phyloP scores from a whole-genome alignment of 2,329 filamentous ascomycete species.

The Microcyclospora pomicola region DNA sequence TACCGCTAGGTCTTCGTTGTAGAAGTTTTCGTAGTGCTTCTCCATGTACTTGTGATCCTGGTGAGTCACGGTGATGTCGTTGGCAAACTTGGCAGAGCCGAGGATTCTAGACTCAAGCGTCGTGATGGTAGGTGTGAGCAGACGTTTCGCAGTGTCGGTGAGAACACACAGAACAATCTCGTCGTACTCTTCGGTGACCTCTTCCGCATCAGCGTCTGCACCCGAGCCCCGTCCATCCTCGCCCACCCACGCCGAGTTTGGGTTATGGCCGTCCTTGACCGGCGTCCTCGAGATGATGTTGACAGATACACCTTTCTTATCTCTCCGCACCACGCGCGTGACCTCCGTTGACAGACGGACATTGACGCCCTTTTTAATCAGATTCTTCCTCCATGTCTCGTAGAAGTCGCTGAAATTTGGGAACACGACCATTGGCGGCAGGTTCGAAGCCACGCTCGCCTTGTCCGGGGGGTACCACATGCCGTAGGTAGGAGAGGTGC shows the following conservation, averaged over 20 bases:
- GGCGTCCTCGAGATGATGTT: slow-evolving; percentile 31
- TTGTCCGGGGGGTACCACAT: slow-evolving; percentile 44
- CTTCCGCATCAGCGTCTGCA: slow-evolving; percentile 27
- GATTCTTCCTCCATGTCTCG: slow-evolving; percentile 41
- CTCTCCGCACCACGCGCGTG: slow-evolving; percentile 37
- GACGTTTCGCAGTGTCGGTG: slow-evolving; percentile 42
- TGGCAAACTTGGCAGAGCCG: slow-evolving; percentile 54
- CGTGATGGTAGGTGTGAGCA: slow-evolving; percentile 44
- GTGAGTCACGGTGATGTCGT: slow-evolving; percentile 60
- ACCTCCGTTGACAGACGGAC: slow-evolving; percentile 45
- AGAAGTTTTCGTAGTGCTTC: slow-evolving; percentile 52
- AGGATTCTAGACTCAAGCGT: slow-evolving; percentile 54
- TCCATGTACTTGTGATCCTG: slow-evolving; percentile 52
- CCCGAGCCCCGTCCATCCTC: slow-evolving; percentile 22
- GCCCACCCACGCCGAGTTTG: slow-evolving; percentile 31
- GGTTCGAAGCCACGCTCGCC: slow-evolving; percentile 34
- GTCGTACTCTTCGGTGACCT: slow-evolving; percentile 42
- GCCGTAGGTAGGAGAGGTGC: slow-evolving; percentile 41
- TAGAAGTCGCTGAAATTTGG: slow-evolving; percentile 50
- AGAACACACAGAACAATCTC: slow-evolving; percentile 52
- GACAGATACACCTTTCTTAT: slow-evolving; percentile 39
- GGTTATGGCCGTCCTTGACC: slow-evolving; percentile 30
- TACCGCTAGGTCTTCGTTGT: slow-evolving; percentile 36
- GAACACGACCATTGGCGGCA: slow-evolving; percentile 48
- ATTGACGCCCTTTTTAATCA: slow-evolving; percentile 41